Evolutionary conservation across 2,329 filamentous ascomycete species (phyloP).

Genomic region (Pseudogymnoascus sp.): DNA sequence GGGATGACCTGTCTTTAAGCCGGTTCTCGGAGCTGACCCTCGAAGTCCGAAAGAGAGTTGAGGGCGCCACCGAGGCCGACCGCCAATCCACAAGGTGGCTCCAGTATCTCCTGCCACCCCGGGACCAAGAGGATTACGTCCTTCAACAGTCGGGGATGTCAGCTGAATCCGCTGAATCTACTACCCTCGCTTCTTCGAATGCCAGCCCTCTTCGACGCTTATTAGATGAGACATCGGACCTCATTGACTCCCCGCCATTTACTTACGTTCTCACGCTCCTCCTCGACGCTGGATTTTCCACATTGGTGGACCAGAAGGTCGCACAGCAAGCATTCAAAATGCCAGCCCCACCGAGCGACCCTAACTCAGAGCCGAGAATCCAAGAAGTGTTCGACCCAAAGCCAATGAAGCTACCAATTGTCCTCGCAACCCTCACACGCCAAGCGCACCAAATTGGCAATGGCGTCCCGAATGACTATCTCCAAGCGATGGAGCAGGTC

Average conservation of each 20-base stretch:
- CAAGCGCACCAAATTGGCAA: conserved; percentile 86
- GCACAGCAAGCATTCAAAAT: conserved; percentile 69
- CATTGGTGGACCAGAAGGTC: conserved; percentile 74
- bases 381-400: conserved; percentile 44
- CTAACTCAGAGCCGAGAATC: conserved; percentile 28
- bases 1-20: conserved; percentile 77
- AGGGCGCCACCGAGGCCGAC: conserved; percentile 61
- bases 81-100: conserved; percentile 60
- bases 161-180: conserved; percentile 38
- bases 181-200: conserved; percentile 30
- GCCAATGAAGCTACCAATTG: conserved; percentile 70
- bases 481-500: conserved; percentile 67
- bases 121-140: conserved; percentile 71
- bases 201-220: conserved; percentile 63
- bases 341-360: conserved; percentile 28
- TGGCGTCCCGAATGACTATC: conserved; percentile 62
- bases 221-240: conserved; percentile 89
- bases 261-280: conserved; percentile 76
- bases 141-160: conserved; percentile 78
- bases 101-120: conserved; percentile 69
- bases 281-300: conserved; percentile 79
- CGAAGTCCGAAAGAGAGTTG: conserved; percentile 75
- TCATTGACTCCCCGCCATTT: conserved; percentile 90
- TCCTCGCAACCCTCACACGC: conserved; percentile 79
- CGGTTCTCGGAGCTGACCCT: conserved; percentile 71